These are phyloP conservation scores for Podospora tetraspora DNA, from an alignment of 495 filamentous ascomycete species.

Conservation along the genomic window DNA sequence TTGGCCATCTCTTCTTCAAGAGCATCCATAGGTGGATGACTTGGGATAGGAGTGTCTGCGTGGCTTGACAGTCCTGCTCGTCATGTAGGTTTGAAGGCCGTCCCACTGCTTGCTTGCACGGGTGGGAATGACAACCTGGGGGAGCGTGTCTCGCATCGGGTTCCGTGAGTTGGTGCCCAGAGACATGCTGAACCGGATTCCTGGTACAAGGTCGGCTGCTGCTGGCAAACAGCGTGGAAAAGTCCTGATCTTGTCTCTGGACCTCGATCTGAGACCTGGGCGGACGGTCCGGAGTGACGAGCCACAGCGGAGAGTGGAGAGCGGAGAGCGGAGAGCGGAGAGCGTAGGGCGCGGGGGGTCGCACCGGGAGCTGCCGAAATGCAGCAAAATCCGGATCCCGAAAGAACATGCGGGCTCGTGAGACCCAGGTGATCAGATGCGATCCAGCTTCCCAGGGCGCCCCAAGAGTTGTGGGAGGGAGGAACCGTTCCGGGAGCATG, in stretches of 20 bases:
- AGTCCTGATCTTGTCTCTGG: not conserved
- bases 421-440: not conserved
- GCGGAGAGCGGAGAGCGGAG: not conserved
- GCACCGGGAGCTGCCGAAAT: conserved; percentile 4
- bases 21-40: not conserved
- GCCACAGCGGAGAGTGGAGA: not conserved
- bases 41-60: not conserved
- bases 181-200: not conserved
- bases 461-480: not conserved
- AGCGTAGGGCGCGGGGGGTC: not conserved
- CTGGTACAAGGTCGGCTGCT: not conserved
- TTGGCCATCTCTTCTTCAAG: not conserved
- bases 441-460: not conserved
- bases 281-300: not conserved
- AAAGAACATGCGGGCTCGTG: conserved; percentile 1
- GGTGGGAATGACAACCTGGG: not conserved
- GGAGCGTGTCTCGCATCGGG: not conserved
- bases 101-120: not conserved
- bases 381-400: not conserved
- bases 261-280: not conserved
- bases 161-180: not conserved
- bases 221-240: not conserved
- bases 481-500: not conserved
- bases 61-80: not conserved
- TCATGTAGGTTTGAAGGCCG: not conserved